Conservation (phyloP, 2,329 filamentous ascomycete genomes). For the Trichoderma guizhouense region DNA sequence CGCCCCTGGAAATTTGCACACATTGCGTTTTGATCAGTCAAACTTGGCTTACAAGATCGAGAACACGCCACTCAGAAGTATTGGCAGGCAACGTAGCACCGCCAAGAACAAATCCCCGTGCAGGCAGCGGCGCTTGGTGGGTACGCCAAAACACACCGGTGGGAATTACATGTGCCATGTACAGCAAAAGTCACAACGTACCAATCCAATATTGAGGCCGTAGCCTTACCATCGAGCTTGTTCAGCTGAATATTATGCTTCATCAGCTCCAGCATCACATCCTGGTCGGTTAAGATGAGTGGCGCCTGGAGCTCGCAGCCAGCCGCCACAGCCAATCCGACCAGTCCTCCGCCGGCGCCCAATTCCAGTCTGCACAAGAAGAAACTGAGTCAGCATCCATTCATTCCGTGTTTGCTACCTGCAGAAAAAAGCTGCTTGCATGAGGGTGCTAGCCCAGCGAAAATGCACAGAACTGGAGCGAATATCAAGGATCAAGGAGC, state of each 20-base stretch:
- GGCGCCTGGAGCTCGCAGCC: slow-evolving; percentile 51
- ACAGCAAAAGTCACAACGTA: slow-evolving; percentile 36
- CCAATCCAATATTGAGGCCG: slow-evolving; percentile 78
- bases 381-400: slow-evolving; percentile 10
- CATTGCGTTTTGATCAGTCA: slow-evolving; percentile 7
- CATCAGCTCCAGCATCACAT: slow-evolving; percentile 83
- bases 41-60: background rate
- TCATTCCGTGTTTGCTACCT: background rate
- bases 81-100: background rate
- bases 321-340: slow-evolving; percentile 62
- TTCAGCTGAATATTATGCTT: slow-evolving; percentile 84
- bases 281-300: slow-evolving; percentile 81
- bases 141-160: background rate
- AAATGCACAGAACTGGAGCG: background rate
- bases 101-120: background rate
- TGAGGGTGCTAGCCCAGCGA: background rate
- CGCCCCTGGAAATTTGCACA: slow-evolving; percentile 47
- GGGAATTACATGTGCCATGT: background rate
- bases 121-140: background rate
- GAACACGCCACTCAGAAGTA: background rate
- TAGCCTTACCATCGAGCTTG: slow-evolving; percentile 58
- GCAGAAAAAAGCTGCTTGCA: background rate
- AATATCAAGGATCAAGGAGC: background rate
- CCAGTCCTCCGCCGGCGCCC: slow-evolving; percentile 85
- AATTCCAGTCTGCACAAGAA: slow-evolving; percentile 68